Evolutionary conservation across 2,329 filamentous ascomycete genomes (phyloP), one percentile per base, ranked within the genome.

Genomic region (Coleophoma cylindrospora): DNA sequence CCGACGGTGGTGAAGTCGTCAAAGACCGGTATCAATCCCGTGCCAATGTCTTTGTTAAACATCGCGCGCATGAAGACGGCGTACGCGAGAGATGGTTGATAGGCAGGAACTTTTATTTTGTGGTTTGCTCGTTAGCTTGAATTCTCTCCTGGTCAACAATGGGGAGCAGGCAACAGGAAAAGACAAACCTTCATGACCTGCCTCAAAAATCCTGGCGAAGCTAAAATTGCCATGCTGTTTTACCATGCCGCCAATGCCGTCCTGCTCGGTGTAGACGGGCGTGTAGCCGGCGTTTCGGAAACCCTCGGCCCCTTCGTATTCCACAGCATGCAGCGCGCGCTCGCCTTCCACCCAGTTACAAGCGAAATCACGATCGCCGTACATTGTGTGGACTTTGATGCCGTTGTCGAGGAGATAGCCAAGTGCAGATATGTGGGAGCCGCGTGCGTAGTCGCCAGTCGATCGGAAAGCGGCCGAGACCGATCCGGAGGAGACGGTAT

Each of bases 201-300:
- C 73, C 57, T 84, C 76, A 63, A 81, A 86, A 43, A 86, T 71
- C 13, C 83, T 74, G 34, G 77, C 79, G 63, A 86, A 86, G 21
- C 75, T 80, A 50, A 86, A 75, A 57, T 90, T 89, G 13, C 84
- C 87, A 60, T 80, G 86, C 65, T 92, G 87, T 6, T 87, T 77
- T 0, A 89, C 86, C 50, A 80, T 76, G 13, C 87, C 88, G 49
- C 79, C 86, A 60, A 21, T 27, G 22, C 74, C 74, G 62, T 87
- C 85, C 14, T 17, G 13, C 27, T 27, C 27, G 17, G 87, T 81
- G 5, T 80, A 67, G 53, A 92, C 79, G 11, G 84, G 79, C 0
- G 80, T 77, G 62, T 91, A 92, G 0, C 86, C 87, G 0, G 87
- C 83, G 0, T 68, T 65, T 2, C 73, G 68, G 63, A 91, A 92